Evolutionary conservation across 2,329 filamentous ascomycete genomes (phyloP).

Genomic region (Ramularia endophylla): DNA sequence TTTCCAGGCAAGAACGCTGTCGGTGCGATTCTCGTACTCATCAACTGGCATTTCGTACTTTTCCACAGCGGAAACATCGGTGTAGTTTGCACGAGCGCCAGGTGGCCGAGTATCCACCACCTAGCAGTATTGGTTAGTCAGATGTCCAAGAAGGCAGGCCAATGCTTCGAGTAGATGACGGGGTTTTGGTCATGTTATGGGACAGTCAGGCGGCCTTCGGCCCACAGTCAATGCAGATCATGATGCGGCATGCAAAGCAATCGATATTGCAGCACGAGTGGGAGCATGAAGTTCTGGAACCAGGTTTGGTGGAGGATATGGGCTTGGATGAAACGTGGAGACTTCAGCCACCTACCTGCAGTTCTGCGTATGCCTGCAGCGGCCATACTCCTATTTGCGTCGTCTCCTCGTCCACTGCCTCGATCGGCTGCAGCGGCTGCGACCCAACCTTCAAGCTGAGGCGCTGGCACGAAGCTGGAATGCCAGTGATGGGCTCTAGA

Average conservation of each 20-base stretch:
- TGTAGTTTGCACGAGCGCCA: constrained; percentile 69
- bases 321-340: constrained; percentile 13
- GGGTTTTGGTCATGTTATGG: too few species aligned
- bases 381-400: constrained; percentile 59
- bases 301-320: constrained; percentile 8
- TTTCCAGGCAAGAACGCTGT: constrained; percentile 94
- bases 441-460: constrained; percentile 64
- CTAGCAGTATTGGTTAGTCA: constrained; percentile 39
- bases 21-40: constrained; percentile 78
- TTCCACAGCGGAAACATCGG: constrained; percentile 71
- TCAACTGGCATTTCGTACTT: constrained; percentile 85
- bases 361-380: constrained; percentile 68
- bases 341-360: constrained; percentile 59
- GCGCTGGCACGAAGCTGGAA: constrained; percentile 73
- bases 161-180: too few species aligned
- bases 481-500: constrained; percentile 87
- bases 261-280: constrained; percentile 3
- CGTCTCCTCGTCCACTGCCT: constrained; percentile 66
- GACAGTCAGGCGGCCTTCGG: too few species aligned
- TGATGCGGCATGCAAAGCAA: too few species aligned
- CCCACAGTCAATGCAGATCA: too few species aligned
- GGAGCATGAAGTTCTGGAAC: neutral
- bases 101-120: constrained; percentile 74
- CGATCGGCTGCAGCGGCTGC: constrained; percentile 58
- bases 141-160: too few species aligned